A percentile compares a stretch with the other conserved stretches of the same genome.
These are phyloP conservation scores for Sarocladium oryzae DNA, from an alignment of 2,329 filamentous ascomycete species.

Conservation along the genomic window DNA sequence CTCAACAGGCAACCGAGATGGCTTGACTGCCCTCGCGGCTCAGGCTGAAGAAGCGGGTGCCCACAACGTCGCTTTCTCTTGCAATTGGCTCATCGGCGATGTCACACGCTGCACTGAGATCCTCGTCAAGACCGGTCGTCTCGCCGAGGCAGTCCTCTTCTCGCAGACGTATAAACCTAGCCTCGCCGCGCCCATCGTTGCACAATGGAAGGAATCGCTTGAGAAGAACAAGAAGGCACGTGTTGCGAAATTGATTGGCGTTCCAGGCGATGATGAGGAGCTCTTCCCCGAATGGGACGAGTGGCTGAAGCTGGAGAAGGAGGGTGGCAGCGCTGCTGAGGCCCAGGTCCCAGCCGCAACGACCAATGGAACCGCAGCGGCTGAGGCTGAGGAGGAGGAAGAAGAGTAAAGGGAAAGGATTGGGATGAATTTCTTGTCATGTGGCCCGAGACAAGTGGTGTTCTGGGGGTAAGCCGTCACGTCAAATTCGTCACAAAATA, in stretches of 20 bases:
- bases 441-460: not conserved
- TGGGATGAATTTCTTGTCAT: not conserved
- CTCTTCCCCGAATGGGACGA: constrained; percentile 97
- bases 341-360: constrained; percentile 15
- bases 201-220: constrained; percentile 74
- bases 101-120: constrained; percentile 75
- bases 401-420: constrained; percentile 10
- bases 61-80: constrained; percentile 91
- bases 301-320: constrained; percentile 73
- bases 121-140: constrained; percentile 69
- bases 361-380: constrained; percentile 18
- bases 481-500: not conserved
- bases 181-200: constrained; percentile 58
- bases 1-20: constrained; percentile 71
- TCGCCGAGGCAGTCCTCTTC: constrained; percentile 84
- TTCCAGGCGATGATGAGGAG: constrained; percentile 76
- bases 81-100: constrained; percentile 81
- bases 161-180: constrained; percentile 94
- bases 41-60: constrained; percentile 71
- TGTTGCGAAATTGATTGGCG: constrained; percentile 74
- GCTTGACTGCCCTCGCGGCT: constrained; percentile 63
- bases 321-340: constrained; percentile 41
- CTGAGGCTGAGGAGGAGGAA: constrained; percentile 14
- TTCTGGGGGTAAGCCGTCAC: not conserved
- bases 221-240: constrained; percentile 82